Percentiles rank a stretch among this genome's conserved stretches.
Conservation (phyloP, 2,329 filamentous ascomycete species). For the Ophiostoma sp. region DNA sequence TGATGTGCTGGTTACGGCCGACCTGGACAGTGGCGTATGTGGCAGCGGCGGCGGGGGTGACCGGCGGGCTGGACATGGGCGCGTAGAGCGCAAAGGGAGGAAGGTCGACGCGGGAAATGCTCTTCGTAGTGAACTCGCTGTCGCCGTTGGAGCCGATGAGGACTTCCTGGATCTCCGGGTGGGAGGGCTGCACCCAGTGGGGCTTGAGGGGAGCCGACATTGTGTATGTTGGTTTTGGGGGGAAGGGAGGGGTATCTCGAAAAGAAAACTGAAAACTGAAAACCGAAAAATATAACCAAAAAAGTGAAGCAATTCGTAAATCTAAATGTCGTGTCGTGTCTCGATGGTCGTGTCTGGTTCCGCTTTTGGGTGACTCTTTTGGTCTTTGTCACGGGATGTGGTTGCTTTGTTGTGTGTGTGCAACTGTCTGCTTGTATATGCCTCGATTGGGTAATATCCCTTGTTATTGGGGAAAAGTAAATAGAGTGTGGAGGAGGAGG, state of each 20-base stretch:
- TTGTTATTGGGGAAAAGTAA: slow-evolving; percentile 4
- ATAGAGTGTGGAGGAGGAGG: not conserved
- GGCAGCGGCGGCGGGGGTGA: slow-evolving; percentile 54
- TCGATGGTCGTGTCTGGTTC: not conserved
- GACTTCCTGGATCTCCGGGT: slow-evolving; percentile 59
- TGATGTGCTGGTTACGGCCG: slow-evolving; percentile 56
- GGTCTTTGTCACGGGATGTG: not conserved
- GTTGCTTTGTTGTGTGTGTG: slow-evolving; percentile 17
- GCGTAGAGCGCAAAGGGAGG: slow-evolving; percentile 66
- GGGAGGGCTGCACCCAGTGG: slow-evolving; percentile 61
- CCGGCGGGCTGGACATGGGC: slow-evolving; percentile 65
- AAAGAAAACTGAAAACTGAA: not conserved
- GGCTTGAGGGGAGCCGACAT: slow-evolving; percentile 58
- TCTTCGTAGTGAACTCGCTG: slow-evolving; percentile 60
- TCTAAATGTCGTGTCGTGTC: slow-evolving; percentile 7
- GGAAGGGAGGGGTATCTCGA: slow-evolving; percentile 2
- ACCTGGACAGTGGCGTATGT: slow-evolving; percentile 67
- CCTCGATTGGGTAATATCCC: slow-evolving; percentile 20
- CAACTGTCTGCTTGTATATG: not conserved
- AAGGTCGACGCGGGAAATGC: slow-evolving; percentile 55
- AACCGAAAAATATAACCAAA: not conserved
- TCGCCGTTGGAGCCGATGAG: slow-evolving; percentile 51
- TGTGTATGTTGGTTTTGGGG: not conserved
- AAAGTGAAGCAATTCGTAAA: slow-evolving; percentile 19
- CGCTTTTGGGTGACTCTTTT: not conserved